These are phyloP conservation scores for Arabidopsis thaliana DNA, from an alignment of 345 rosid species.

Conservation along the genomic window DNA sequence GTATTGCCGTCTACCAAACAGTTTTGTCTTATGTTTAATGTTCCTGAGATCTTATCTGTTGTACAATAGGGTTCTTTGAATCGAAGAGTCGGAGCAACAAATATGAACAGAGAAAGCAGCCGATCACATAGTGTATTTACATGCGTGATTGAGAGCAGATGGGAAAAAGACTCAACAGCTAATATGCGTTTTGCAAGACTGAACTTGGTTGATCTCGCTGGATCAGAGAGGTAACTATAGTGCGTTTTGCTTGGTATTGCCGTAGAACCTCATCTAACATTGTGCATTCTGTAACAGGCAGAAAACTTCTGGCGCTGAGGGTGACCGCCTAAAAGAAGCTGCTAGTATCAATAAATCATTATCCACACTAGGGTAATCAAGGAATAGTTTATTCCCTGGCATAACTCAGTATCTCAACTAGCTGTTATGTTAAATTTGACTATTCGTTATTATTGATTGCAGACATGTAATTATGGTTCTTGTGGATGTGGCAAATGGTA, in stretches of 20 bases:
- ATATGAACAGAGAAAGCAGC: conserved; percentile 98
- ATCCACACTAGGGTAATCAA: conserved; percentile 86
- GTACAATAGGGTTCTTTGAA: conserved; percentile 74
- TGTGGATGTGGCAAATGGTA: conserved; percentile 89
- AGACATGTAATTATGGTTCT: conserved; percentile 98
- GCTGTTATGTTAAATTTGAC: conserved; percentile 14
- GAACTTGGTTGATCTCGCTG: conserved; percentile 94
- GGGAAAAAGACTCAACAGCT: conserved; percentile 92
- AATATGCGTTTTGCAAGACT: conserved; percentile 90
- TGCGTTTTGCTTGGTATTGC: conserved; percentile 22
- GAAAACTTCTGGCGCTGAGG: conserved; percentile 98
- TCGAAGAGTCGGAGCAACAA: conserved; percentile 92
- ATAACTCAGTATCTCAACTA: conserved; percentile 24
- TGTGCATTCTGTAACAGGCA: conserved; percentile 59
- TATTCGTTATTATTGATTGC: conserved; percentile 41
- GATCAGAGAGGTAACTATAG: conserved; percentile 79
- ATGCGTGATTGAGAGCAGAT: conserved; percentile 87
- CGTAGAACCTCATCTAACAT: conserved; percentile 23
- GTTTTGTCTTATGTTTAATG: conserved; percentile 13
- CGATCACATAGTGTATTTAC: conserved; percentile 94
- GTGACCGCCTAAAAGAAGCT: conserved; percentile 97
- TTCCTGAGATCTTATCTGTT: conserved; percentile 31
- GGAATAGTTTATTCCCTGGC: not conserved
- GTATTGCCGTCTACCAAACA: conserved; percentile 9
- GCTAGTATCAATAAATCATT: conserved; percentile 94